These are phyloP conservation scores for Paraconiothyrium sp. DNA, from an alignment of 2,329 filamentous ascomycete species.

Conservation along the genomic window DNA sequence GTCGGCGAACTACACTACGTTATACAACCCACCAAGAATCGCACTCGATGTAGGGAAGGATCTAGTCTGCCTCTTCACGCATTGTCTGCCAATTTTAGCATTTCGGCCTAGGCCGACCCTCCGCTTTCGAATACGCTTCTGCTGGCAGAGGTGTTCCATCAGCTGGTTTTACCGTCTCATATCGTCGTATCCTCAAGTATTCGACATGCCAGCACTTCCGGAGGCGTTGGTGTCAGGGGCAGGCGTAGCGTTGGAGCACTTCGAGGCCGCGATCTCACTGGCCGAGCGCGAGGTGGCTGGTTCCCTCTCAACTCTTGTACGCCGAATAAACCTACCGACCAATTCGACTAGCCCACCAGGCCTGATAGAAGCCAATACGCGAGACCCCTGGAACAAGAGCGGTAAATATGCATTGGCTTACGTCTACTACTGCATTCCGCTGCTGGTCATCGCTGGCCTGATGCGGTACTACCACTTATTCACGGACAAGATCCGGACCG, in stretches of 20 bases:
- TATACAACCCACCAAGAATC: constrained; percentile 33
- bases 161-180: constrained; percentile 21
- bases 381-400: constrained; percentile 81
- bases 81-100: constrained; percentile 25
- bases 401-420: constrained; percentile 88
- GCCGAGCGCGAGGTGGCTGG: constrained; percentile 41
- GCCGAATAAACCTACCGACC: constrained; percentile 65
- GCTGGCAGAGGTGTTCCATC: constrained; percentile 47
- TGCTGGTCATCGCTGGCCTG: constrained; percentile 73
- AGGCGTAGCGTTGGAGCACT: constrained; percentile 39
- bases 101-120: constrained; percentile 29
- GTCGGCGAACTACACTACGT: constrained; percentile 43
- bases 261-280: constrained; percentile 38
- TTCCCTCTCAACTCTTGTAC: constrained; percentile 40
- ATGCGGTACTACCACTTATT: constrained; percentile 87
- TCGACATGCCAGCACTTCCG: constrained; percentile 47
- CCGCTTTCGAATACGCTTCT: constrained; percentile 39
- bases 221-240: constrained; percentile 40
- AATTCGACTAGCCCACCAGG: constrained; percentile 65
- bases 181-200: constrained; percentile 21
- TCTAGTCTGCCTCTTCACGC: constrained; percentile 33
- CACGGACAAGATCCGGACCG: constrained; percentile 92
- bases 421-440: constrained; percentile 83
- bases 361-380: constrained; percentile 64
- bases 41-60: constrained; percentile 45